A percentile compares a stretch with the other conserved stretches of the same genome.
Evolutionary conservation across 2,329 filamentous ascomycete genomes (phyloP).

Genomic region (Cadophora gregata): DNA sequence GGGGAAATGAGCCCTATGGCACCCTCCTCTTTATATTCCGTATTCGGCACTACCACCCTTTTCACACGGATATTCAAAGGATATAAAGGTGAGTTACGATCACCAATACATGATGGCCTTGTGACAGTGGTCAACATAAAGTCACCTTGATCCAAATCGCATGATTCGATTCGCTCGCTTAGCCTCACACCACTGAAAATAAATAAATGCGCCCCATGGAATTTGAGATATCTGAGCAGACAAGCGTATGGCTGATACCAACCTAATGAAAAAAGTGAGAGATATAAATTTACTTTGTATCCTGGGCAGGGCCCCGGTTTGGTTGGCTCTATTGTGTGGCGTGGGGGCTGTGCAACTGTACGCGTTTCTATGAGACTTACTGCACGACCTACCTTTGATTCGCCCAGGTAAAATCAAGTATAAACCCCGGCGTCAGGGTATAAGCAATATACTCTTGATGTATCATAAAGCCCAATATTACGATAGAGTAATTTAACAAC

Average conservation of each 20-base stretch:
- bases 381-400: too few species aligned
- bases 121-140: not conserved
- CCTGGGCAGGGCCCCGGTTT: too few species aligned
- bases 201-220: not conserved
- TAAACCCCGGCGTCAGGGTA: too few species aligned
- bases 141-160: not conserved
- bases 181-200: not conserved
- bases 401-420: too few species aligned
- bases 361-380: too few species aligned
- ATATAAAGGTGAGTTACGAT: not conserved
- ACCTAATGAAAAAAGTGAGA: too few species aligned
- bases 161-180: slow-evolving; percentile 5
- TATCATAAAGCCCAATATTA: too few species aligned
- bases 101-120: not conserved
- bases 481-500: too few species aligned
- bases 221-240: slow-evolving; percentile 3
- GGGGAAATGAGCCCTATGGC: not conserved
- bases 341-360: too few species aligned
- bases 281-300: too few species aligned
- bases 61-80: not conserved
- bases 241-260: not conserved
- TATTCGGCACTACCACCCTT: not conserved
- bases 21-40: not conserved
- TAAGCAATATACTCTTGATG: too few species aligned
- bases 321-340: too few species aligned